phyloP scores from a whole-genome alignment of 164 flowering plant genomes.

The Pachysandra terminalis region DNA sequence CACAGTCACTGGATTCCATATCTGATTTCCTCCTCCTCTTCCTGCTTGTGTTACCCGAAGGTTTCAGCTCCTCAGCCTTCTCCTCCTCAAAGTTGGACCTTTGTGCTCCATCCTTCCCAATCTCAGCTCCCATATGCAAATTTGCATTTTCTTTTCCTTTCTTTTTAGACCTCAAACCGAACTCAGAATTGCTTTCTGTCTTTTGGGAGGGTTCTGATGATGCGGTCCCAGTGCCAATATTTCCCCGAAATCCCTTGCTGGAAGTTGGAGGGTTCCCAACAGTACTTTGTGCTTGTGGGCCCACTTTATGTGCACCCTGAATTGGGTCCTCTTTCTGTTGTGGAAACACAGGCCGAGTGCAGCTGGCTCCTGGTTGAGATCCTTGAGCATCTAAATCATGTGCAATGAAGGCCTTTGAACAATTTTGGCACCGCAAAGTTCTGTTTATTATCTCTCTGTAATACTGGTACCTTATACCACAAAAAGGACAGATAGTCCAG shows the following conservation, averaged over 20 bases:
- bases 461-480: conserved; percentile 28
- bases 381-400: conserved; percentile 27
- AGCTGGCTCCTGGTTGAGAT: conserved; percentile 9
- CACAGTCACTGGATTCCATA: conserved; percentile 46
- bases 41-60: conserved; percentile 19
- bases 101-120: not conserved
- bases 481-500: conserved; percentile 39
- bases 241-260: conserved; percentile 17
- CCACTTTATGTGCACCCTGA: conserved; percentile 13
- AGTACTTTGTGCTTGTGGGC: conserved; percentile 9
- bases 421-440: conserved; percentile 26
- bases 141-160: conserved; percentile 4
- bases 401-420: conserved; percentile 27
- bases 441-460: conserved; percentile 21
- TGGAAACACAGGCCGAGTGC: not conserved
- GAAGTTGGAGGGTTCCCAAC: conserved; percentile 8
- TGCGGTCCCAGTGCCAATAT: conserved; percentile 10
- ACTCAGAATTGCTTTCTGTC: conserved; percentile 8
- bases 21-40: conserved; percentile 36
- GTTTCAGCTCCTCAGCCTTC: not conserved
- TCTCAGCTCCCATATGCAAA: conserved; percentile 10
- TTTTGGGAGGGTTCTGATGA: conserved; percentile 7
- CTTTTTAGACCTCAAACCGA: conserved; percentile 4
- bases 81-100: not conserved
- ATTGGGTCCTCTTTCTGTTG: conserved; percentile 15